phyloP scores from a whole-genome alignment of 441 rosid genomes.

The Jatropha multifida region DNA sequence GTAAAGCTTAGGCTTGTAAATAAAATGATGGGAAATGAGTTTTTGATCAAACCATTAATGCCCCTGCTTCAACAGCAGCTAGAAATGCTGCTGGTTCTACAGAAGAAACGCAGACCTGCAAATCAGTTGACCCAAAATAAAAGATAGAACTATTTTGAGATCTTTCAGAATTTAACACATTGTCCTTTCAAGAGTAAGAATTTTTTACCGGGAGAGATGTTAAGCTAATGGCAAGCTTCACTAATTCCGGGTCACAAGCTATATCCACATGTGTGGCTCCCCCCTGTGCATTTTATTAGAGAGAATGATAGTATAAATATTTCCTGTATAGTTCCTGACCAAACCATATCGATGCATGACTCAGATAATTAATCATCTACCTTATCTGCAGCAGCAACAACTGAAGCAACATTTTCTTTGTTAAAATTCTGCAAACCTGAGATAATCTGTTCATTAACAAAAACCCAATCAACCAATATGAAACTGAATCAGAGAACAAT shows the following conservation, averaged over 20 bases:
- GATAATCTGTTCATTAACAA: slow-evolving; percentile 37
- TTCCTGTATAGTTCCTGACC: too few relatives aligned
- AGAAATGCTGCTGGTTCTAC: slow-evolving; percentile 50
- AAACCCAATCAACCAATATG: neutral
- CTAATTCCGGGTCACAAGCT: slow-evolving; percentile 64
- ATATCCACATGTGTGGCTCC: slow-evolving; percentile 74
- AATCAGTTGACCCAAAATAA: neutral
- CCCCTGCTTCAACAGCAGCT: slow-evolving; percentile 65
- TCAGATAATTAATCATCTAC: slow-evolving; percentile 21
- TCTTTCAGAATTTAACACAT: neutral
- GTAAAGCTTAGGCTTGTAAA: neutral
- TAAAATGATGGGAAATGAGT: slow-evolving; percentile 2
- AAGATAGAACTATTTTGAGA: neutral
- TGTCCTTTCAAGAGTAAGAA: slow-evolving; percentile 3
- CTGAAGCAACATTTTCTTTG: slow-evolving; percentile 55
- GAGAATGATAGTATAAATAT: neutral
- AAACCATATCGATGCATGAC: neutral
- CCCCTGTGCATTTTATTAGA: slow-evolving; percentile 36
- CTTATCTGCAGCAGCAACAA: slow-evolving; percentile 66
- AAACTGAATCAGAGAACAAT: neutral
- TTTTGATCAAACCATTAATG: slow-evolving; percentile 44
- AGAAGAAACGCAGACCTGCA: slow-evolving; percentile 63
- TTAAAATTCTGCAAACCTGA: slow-evolving; percentile 59
- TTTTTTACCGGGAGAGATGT: slow-evolving; percentile 57
- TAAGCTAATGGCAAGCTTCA: slow-evolving; percentile 49